Conservation (phyloP, 2,329 filamentous ascomycete species). For the Fusarium aywerte region DNA sequence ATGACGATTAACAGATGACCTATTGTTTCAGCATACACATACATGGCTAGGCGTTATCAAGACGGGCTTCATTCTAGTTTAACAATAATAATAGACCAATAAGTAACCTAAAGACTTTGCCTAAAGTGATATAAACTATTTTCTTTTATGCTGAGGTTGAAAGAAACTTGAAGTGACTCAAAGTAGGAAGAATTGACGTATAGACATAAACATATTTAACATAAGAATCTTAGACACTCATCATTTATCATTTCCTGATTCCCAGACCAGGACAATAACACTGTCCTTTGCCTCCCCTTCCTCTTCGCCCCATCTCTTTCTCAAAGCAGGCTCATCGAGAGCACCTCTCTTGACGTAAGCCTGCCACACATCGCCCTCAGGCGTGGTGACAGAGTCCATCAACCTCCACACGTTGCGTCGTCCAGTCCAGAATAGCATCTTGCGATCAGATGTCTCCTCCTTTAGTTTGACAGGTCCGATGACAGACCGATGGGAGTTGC, state of each 20-base stretch:
- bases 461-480: conserved; percentile 50
- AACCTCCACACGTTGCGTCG: conserved; percentile 55
- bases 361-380: conserved; percentile 58
- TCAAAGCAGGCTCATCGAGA: conserved; percentile 20
- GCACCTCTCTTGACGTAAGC: conserved; percentile 55
- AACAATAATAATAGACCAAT: too few relatives aligned
- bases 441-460: conserved; percentile 45
- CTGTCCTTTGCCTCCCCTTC: conserved; percentile 30
- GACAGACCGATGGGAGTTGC: conserved; percentile 30
- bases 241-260: conserved; percentile 34
- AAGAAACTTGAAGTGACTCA: too few relatives aligned
- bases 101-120: too few relatives aligned
- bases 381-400: conserved; percentile 52
- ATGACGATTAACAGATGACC: too few relatives aligned
- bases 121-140: too few relatives aligned
- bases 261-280: conserved; percentile 46
- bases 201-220: conserved; percentile 27
- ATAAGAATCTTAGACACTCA: conserved; percentile 25
- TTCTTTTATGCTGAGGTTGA: too few relatives aligned
- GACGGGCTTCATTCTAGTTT: too few relatives aligned
- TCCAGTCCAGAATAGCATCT: conserved; percentile 52
- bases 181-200: too few relatives aligned
- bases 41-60: too few relatives aligned
- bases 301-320: conserved; percentile 32
- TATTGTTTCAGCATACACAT: too few relatives aligned